Evolutionary conservation across 371 early-diverging fungal species (phyloP), one percentile per base, ranked within the genome.

Genomic region (Mucor velutinosus): DNA sequence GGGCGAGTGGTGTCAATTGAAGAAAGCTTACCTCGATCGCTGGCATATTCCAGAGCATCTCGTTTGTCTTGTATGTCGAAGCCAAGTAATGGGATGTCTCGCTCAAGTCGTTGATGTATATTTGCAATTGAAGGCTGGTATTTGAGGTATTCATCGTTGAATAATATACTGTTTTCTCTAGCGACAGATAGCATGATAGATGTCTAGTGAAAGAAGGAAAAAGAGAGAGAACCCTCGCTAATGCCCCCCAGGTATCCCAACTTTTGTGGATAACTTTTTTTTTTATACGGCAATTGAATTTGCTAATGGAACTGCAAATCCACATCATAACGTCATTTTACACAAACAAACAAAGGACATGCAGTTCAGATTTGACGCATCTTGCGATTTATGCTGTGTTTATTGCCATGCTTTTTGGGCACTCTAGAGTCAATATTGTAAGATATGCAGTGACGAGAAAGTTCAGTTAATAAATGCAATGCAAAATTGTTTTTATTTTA

Each of bases 1-100:
- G 45, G n/a, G 45, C 25, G 53, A 25, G 27, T 53, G 6, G 15
- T 23, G 7, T 53, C 23, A 49, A 27, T 27, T 14, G 14, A 14
- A 27, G 15, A 14, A 11, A 58, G 33, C 27, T 65, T 65, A 76
- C 80, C 80, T 68, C 60, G 66, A 62, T 80, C 80, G 23, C 67
- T 51, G 8, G 67, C 55, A 59, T 74, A 80, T 2, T 70, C 65
- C 35, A 66, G 30, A 1, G 77, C 75, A 62, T 80, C 72, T 33
- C 53, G 43, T 8, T 64, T 58, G 57, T 80, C 78, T n/a, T 27
- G 37, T 4, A 58, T 7, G 1, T 66, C 63, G 12, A 74, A 60
- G 2, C 57, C 70, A 23, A 77, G 58, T 6, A 70, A 30, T 14
- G 69, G 62, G 8, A 80, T 61, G 30, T 75, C 72, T 45, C 64